Evolutionary conservation across 257 asterid genomes (phyloP), one percentile per base, ranked within the genome.

Genomic region (Jasminum sambac): DNA sequence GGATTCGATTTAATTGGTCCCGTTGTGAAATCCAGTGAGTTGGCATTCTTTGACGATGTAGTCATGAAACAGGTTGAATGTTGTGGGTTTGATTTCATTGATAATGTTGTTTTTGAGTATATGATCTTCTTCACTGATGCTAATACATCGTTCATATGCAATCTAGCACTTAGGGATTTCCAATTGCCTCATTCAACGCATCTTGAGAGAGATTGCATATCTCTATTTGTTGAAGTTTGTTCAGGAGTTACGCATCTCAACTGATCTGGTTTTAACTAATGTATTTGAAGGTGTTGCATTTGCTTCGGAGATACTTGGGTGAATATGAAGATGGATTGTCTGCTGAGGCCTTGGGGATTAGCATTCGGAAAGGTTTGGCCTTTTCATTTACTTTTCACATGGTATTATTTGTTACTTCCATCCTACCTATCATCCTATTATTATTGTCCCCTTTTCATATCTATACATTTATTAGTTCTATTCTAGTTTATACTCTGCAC

Each of bases 301-400:
- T 94, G 91, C 99, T 95, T 82, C 96, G 99, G 57, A 89, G 83
- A 71, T 95, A 95, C 79, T 82, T 95, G 93, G 99, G 99, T 30
- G 99, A 95, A 84, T 95, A 95, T 79, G 99, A 91, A 79, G 96
- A 95, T 77, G 99, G 99, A 74, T 82, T 95, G 76, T 95, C 99
- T 10, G 84, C 98, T 17, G 99, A 95, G 84, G 97, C 99, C 78
- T 79, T 95, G 87, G 83, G 96, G 69, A 95, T 95, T 72, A 95
- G 99, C 44, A 98, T 95, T 50, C 91, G 99, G 99, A 80, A 95
- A 91, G 99, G 99, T 94, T 67, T 25, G 63, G 21, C 58, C 10
- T 37, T 69, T 63, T 37, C 26, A 5, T 23, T 11, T 16, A 11
- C 48, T 73, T 65, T 62, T 7, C 17, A 55, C 3, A 55, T 55